phyloP scores from a whole-genome alignment of 352 stramenopile species.

The Pythium brachiatum region DNA sequence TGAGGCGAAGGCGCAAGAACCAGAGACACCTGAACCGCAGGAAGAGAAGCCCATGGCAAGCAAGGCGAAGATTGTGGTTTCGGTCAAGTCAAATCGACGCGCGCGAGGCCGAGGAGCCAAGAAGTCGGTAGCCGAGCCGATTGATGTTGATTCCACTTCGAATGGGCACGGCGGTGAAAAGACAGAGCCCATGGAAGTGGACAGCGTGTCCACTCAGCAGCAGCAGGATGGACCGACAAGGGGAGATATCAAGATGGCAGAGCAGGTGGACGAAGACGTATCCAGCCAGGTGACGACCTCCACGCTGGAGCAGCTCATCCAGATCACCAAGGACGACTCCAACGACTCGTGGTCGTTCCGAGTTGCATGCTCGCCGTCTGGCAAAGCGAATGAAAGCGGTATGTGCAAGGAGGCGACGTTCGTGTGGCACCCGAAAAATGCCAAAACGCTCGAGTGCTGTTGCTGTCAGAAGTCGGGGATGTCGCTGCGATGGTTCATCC shows the following conservation, averaged over 20 bases:
- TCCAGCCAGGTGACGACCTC: background rate
- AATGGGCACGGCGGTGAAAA: background rate
- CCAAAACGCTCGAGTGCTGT: background rate
- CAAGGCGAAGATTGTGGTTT: background rate
- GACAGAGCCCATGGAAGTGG: background rate
- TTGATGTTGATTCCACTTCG: background rate
- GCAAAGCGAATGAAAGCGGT: constrained; percentile 3
- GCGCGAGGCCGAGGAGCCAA: background rate
- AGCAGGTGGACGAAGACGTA: background rate
- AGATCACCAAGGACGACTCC: constrained; percentile 9
- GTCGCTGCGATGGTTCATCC: constrained; percentile 8
- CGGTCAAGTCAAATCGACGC: background rate
- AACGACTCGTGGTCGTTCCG: background rate
- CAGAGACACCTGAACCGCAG: background rate
- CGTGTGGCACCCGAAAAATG: background rate
- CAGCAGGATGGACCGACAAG: background rate
- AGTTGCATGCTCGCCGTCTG: constrained; percentile 9
- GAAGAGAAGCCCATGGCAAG: background rate
- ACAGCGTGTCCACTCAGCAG: background rate
- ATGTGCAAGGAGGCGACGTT: constrained; percentile 11
- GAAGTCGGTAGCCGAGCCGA: background rate
- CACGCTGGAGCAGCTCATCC: background rate
- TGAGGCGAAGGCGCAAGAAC: background rate
- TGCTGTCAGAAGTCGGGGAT: background rate
- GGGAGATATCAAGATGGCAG: background rate